phyloP scores from a whole-genome alignment of 371 early-diverging fungal species.

The Mortierella sp. region DNA sequence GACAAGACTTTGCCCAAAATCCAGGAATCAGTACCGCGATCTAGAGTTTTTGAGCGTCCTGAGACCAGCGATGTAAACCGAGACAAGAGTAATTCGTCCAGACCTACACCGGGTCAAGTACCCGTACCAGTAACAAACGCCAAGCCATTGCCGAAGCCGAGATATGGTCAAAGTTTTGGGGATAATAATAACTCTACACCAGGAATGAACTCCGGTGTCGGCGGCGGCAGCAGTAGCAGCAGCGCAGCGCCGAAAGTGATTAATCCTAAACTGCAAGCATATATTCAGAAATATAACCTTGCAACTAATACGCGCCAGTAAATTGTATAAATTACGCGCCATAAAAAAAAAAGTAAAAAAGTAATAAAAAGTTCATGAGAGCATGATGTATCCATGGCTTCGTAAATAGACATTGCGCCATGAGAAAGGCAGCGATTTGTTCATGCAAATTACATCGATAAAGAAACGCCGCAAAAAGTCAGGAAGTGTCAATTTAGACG shows the following conservation, averaged over 20 bases:
- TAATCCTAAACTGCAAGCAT: constrained; percentile 49
- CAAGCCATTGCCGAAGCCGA: constrained; percentile 8
- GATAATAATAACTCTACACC: background rate
- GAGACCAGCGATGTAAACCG: background rate
- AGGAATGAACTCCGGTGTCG: constrained; percentile 9
- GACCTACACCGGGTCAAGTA: background rate
- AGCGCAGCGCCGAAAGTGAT: constrained; percentile 27
- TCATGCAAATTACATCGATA: too few species aligned
- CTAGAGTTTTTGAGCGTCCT: constrained; percentile 38
- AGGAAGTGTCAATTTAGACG: too few species aligned
- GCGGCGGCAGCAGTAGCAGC: background rate
- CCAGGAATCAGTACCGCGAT: constrained; percentile 30
- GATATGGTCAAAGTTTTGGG: constrained; percentile 8
- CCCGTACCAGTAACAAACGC: background rate
- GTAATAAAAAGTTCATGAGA: too few species aligned
- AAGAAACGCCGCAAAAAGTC: too few species aligned
- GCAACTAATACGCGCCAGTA: constrained; percentile 32
- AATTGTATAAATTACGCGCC: background rate
- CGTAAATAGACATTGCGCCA: too few species aligned
- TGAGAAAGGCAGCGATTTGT: too few species aligned
- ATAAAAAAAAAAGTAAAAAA: background rate
- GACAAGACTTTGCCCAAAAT: constrained; percentile 57
- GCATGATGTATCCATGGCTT: too few species aligned
- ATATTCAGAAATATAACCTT: constrained; percentile 55
- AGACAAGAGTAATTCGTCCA: background rate